Evolutionary conservation across 352 stramenopile species (phyloP).

Genomic region (Elongisporangium undulatum): DNA sequence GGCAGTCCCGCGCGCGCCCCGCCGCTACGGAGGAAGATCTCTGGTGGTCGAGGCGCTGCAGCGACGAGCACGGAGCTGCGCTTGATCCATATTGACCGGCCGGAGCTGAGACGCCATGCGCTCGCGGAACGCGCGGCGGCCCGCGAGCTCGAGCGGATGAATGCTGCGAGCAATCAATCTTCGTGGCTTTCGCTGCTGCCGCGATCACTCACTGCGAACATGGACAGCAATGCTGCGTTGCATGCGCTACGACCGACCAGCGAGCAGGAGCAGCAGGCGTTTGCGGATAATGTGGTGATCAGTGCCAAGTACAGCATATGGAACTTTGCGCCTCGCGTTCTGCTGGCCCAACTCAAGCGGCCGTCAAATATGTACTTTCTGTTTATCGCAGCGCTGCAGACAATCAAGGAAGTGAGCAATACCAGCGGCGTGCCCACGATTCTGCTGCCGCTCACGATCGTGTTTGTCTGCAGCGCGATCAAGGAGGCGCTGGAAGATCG

Average conservation of each 20-base stretch:
- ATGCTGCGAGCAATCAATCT: background rate
- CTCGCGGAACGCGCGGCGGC: slow-evolving; percentile 7
- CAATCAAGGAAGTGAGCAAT: slow-evolving; percentile 81
- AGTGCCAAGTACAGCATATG: slow-evolving; percentile 80
- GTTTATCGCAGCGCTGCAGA: slow-evolving; percentile 81
- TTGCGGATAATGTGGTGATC: slow-evolving; percentile 65
- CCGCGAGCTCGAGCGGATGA: background rate
- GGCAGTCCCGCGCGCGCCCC: background rate
- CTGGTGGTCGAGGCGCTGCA: background rate
- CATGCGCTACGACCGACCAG: background rate
- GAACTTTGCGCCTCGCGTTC: slow-evolving; percentile 72
- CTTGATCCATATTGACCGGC: slow-evolving; percentile 43
- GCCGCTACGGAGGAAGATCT: background rate
- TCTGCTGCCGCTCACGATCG: slow-evolving; percentile 61
- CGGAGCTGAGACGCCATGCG: slow-evolving; percentile 11
- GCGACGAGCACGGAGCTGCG: slow-evolving; percentile 11
- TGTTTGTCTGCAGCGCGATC: slow-evolving; percentile 79
- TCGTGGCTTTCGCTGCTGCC: background rate
- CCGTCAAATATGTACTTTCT: slow-evolving; percentile 86
- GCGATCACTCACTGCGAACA: background rate
- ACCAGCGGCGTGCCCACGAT: slow-evolving; percentile 82
- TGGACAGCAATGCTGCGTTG: background rate
- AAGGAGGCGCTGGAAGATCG: slow-evolving; percentile 83
- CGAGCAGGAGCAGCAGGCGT: slow-evolving; percentile 12
- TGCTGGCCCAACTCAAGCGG: slow-evolving; percentile 69